Evolutionary conservation across 2,329 filamentous ascomycete genomes (phyloP).

Genomic region (Fusarium foetens): DNA sequence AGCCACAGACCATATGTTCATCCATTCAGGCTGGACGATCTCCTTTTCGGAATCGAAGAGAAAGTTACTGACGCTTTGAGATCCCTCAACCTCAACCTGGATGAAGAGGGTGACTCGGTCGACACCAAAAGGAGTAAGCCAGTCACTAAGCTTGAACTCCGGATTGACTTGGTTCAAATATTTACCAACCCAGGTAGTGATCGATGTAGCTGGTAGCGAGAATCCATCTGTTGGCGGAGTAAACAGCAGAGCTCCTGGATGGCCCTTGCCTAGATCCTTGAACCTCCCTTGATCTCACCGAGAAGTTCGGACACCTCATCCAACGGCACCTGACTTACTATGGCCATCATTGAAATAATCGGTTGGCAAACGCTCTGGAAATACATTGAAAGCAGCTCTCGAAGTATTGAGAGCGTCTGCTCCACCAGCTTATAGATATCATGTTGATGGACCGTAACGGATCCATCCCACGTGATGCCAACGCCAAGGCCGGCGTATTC

Average conservation of each 20-base stretch:
- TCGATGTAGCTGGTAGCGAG: not conserved
- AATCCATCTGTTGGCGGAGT: not conserved
- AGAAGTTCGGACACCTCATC: not conserved
- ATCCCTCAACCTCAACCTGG: not conserved
- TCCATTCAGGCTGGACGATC: not conserved
- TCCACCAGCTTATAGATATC: not conserved
- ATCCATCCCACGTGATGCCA: not conserved
- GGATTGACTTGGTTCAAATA: not conserved
- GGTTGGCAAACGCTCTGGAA: not conserved
- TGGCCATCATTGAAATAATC: not conserved
- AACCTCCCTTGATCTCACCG: not conserved
- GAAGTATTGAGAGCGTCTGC: not conserved
- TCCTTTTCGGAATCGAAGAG: not conserved
- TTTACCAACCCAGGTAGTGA: not conserved
- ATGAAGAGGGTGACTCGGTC: not conserved
- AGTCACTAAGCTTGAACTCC: not conserved
- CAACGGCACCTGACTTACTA: not conserved
- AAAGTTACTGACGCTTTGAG: not conserved
- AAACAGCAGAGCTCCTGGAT: not conserved
- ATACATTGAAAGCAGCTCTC: not conserved
- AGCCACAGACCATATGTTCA: not conserved
- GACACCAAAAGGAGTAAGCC: not conserved
- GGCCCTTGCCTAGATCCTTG: not conserved
- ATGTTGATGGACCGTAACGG: not conserved
- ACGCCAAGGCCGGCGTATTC: constrained; percentile 25